Evolutionary conservation across 148 eudicot species (phyloP), one percentile per base, ranked within the genome.

Genomic region (Vaccinium corymbosum): DNA sequence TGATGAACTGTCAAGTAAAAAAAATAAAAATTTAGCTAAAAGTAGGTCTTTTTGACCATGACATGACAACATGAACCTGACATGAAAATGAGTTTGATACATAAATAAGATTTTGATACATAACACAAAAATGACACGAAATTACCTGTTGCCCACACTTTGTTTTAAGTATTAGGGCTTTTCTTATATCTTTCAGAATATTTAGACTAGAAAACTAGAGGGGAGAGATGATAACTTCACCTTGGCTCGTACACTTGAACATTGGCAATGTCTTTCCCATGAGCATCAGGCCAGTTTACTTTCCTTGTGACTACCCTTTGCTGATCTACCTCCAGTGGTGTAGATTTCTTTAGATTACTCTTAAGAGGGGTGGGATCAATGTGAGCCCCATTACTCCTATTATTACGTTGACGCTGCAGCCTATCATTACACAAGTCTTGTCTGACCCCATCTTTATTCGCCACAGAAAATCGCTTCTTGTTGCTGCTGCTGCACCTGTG

Each of bases 241-340:
- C 88, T 89, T 55, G 90, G 81, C 80, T 86, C 87, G 74, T 86
- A 89, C 74, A 78, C 85, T 79, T 82, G 88, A 86, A 89, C 84
- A 80, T 86, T 85, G 80, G 90, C 90, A 81, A 89, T 89, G 61
- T 89, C 90, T 55, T 86, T 84, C 56, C 88, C 90, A 86, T 86
- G 85, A 82, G 85, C 85, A 86, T 89, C 90, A 49, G 87, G 71
- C 90, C 90, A 89, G 35, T 83, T 86, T 20, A 89, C 88, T 64
- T 82, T 89, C 84, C 88, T 89, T 75, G 82, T 46, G 35, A 8
- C 84, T 35, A 7, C 8, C 81, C 79, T 59, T 27, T 8, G 5
- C 6, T 76, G 53, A 71, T 81, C 25, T 16, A 56, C 42, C 81
- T 62, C 51, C 17, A 74, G 66, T 70, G 29, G 17, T 27, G 83